Conservation (phyloP, 1,139 yeast species). For the Hansenula sp. region DNA sequence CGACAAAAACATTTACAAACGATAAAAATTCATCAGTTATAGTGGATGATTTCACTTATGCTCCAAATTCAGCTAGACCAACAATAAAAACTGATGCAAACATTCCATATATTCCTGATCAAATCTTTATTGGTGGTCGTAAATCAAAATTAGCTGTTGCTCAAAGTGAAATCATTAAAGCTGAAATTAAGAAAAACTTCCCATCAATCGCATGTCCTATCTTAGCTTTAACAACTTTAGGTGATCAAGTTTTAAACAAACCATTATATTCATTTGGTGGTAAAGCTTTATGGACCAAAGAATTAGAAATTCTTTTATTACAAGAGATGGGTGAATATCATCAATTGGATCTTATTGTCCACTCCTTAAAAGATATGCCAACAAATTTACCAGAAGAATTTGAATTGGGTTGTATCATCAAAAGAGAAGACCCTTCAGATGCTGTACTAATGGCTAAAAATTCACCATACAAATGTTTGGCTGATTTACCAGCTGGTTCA, state of each 20-base stretch:
- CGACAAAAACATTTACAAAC: constrained; percentile 13
- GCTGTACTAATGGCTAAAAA: constrained; percentile 78
- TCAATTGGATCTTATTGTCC: constrained; percentile 83
- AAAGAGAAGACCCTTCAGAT: constrained; percentile 90
- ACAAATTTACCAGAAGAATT: constrained; percentile 87
- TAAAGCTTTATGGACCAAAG: constrained; percentile 94
- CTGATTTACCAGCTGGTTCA: constrained; percentile 78
- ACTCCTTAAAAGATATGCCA: constrained; percentile 93
- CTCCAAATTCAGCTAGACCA: constrained; percentile 4
- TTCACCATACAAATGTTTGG: constrained; percentile 57
- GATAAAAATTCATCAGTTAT: constrained; percentile 17
- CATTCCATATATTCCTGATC: constrained; percentile 21
- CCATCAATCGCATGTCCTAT: constrained; percentile 68
- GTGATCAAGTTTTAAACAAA: constrained; percentile 79
- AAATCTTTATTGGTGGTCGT: constrained; percentile 70
- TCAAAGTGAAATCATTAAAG: constrained; percentile 76
- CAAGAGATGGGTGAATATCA: constrained; percentile 60
- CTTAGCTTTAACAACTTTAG: constrained; percentile 78
- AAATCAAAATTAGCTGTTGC: constrained; percentile 81
- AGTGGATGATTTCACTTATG: constrained; percentile 15
- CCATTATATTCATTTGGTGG: constrained; percentile 96
- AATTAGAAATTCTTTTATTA: constrained; percentile 74
- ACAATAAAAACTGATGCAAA: constrained; percentile 4
- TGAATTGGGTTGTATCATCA: constrained; percentile 80
- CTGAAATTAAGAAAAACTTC: constrained; percentile 49